These are phyloP conservation scores for Rhododendron molle DNA, from an alignment of 148 eudicot species.

Conservation along the genomic window DNA sequence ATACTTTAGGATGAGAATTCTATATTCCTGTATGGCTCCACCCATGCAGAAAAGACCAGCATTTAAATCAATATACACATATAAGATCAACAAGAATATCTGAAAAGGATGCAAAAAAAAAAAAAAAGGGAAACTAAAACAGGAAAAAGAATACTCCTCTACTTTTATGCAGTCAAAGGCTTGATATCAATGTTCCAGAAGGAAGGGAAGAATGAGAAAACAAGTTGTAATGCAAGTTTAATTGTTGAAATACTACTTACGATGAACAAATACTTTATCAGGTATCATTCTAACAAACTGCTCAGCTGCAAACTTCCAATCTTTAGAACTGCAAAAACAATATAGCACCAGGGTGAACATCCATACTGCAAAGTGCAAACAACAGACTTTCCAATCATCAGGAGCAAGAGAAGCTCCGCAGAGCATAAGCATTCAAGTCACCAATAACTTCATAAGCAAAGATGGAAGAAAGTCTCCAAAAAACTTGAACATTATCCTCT, in stretches of 20 bases:
- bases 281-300: slow-evolving; percentile 66
- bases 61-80: not conserved
- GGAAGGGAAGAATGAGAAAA: no score
- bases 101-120: not conserved
- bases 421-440: not conserved
- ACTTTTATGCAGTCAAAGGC: not conserved
- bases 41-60: not conserved
- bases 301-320: slow-evolving; percentile 88
- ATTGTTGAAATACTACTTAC: slow-evolving; percentile 39
- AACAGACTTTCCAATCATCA: not conserved
- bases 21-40: not conserved
- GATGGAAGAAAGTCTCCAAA: not conserved
- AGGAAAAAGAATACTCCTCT: not conserved
- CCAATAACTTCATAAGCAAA: not conserved
- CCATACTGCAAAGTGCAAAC: not conserved
- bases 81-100: not conserved
- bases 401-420: not conserved
- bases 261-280: slow-evolving; percentile 78
- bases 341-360: not conserved
- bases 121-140: not conserved
- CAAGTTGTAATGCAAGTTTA: not conserved
- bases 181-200: not conserved
- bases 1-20: not conserved
- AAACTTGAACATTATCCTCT: not conserved
- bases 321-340: slow-evolving; percentile 50